Conservation (phyloP, 768 basidiomycete genomes). For the Auriscalpium vulgare region DNA sequence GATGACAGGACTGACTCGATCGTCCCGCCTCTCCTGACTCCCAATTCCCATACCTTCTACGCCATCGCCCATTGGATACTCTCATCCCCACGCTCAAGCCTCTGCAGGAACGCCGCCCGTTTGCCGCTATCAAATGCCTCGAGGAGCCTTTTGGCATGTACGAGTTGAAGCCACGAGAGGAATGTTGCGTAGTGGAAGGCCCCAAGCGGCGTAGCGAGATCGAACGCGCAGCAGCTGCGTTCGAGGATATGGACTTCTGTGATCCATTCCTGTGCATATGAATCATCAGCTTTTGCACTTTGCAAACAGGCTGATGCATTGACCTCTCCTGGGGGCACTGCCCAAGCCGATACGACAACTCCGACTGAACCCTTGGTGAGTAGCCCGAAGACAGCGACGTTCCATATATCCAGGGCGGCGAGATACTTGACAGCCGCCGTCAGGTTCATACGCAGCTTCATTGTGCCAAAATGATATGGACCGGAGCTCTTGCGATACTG, state of each 20-base stretch:
- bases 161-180: not conserved
- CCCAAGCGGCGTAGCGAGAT: not conserved
- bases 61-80: not conserved
- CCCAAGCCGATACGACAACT: too few relatives aligned
- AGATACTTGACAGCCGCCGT: not conserved
- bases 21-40: fast-evolving
- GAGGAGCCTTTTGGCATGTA: not conserved
- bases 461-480: not conserved
- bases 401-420: not conserved
- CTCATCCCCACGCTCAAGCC: too few relatives aligned
- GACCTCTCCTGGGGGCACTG: not conserved
- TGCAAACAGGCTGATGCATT: not conserved
- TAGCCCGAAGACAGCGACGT: conserved; percentile 6
- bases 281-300: not conserved
- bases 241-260: not conserved
- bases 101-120: not conserved
- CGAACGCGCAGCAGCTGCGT: not conserved
- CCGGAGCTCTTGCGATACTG: not conserved
- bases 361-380: not conserved
- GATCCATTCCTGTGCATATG: not conserved
- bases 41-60: not conserved
- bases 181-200: not conserved
- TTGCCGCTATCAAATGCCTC: not conserved
- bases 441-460: not conserved
- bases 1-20: too few relatives aligned